phyloP scores from a whole-genome alignment of 805 yeast species.

The Priceomyces medius region DNA sequence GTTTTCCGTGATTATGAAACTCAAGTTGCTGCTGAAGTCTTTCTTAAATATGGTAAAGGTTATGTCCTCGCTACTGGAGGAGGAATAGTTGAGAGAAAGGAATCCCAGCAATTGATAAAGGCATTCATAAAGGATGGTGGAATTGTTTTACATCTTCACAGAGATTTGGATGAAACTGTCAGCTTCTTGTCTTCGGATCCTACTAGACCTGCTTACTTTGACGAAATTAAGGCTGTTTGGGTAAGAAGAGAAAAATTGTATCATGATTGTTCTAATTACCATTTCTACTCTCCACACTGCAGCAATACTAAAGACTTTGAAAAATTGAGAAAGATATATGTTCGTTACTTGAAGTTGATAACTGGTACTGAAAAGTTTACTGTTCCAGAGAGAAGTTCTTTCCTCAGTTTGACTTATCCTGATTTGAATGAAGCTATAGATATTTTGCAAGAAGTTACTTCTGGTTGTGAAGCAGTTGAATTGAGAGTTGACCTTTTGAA shows the following conservation, averaged over 20 bases:
- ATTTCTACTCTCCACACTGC: constrained; percentile 77
- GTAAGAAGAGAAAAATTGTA: constrained; percentile 76
- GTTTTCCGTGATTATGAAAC: constrained; percentile 71
- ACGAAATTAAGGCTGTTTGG: constrained; percentile 84
- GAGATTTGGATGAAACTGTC: constrained; percentile 80
- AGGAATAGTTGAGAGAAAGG: constrained; percentile 80
- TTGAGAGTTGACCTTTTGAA: constrained; percentile 72
- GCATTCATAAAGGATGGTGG: constrained; percentile 59
- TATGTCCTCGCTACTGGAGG: constrained; percentile 93
- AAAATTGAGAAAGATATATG: constrained; percentile 58
- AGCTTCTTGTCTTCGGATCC: constrained; percentile 73
- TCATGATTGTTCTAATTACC: constrained; percentile 72
- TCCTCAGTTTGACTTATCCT: constrained; percentile 69
- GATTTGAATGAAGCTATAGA: constrained; percentile 51
- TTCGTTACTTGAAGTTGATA: constrained; percentile 55
- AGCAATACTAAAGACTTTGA: constrained; percentile 51
- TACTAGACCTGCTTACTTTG: constrained; percentile 82
- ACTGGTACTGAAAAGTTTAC: constrained; percentile 49
- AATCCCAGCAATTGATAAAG: constrained; percentile 64
- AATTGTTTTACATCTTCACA: constrained; percentile 84
- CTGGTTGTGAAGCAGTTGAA: constrained; percentile 82
- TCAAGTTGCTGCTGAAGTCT: constrained; percentile 49
- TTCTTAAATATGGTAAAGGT: constrained; percentile 43
- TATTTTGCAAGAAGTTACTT: constrained; percentile 50
- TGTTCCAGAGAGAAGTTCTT: constrained; percentile 59